These are phyloP conservation scores for Esteya vermicola DNA, from an alignment of 2,329 filamentous ascomycete species.

Conservation along the genomic window DNA sequence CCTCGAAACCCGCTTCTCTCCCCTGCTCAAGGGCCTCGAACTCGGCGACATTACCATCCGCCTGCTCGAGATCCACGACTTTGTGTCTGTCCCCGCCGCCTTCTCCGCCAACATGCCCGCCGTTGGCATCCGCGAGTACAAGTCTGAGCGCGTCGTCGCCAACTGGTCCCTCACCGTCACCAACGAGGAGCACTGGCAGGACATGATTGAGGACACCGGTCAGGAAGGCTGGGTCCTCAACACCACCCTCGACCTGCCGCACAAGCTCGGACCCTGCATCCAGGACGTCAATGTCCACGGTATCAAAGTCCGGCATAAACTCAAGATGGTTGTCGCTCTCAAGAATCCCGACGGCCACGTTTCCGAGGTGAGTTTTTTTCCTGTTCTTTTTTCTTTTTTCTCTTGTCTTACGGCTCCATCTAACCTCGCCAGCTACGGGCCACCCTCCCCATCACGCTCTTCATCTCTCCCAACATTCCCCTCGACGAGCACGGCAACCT, in stretches of 20 bases:
- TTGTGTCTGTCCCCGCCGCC: slow-evolving; percentile 19
- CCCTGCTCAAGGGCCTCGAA: slow-evolving; percentile 74
- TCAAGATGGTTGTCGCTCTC: slow-evolving; percentile 80
- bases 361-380: slow-evolving; percentile 41
- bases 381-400: neutral
- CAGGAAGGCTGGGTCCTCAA: slow-evolving; percentile 51
- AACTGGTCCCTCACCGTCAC: slow-evolving; percentile 41
- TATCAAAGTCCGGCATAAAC: slow-evolving; percentile 85
- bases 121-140: slow-evolving; percentile 40
- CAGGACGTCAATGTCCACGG: slow-evolving; percentile 82
- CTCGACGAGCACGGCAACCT: slow-evolving; percentile 80
- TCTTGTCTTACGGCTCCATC: neutral
- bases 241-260: slow-evolving; percentile 58
- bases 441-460: slow-evolving; percentile 79
- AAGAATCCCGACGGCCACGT: slow-evolving; percentile 91
- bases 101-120: slow-evolving; percentile 29
- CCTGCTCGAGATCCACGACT: slow-evolving; percentile 66
- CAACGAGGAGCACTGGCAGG: slow-evolving; percentile 50
- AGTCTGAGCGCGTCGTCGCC: slow-evolving; percentile 49
- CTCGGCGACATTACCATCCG: slow-evolving; percentile 73
- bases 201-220: slow-evolving; percentile 52
- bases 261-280: slow-evolving; percentile 66
- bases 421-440: slow-evolving; percentile 48
- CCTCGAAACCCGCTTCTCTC: slow-evolving; percentile 75
- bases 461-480: slow-evolving; percentile 87